These are phyloP conservation scores for Knoxdaviesia capensis DNA, from an alignment of 2,329 filamentous ascomycete species.

Conservation along the genomic window DNA sequence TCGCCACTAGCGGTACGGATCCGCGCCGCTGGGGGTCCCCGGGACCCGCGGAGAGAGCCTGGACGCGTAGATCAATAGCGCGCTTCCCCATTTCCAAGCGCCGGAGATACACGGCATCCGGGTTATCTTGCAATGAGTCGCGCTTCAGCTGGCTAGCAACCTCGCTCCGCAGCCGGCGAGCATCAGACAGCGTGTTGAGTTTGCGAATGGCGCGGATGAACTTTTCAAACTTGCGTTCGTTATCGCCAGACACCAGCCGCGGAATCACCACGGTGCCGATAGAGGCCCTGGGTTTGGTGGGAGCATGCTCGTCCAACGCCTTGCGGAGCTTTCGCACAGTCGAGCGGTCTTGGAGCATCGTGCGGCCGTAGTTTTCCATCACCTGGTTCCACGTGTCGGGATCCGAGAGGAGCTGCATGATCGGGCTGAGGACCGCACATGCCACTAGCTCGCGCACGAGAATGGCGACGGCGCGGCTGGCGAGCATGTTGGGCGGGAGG, in stretches of 20 bases:
- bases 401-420: conserved; percentile 64
- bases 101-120: conserved; percentile 72
- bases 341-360: conserved; percentile 83
- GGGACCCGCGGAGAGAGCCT: conserved; percentile 48
- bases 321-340: conserved; percentile 83
- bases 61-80: conserved; percentile 74
- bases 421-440: conserved; percentile 71
- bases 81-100: conserved; percentile 82
- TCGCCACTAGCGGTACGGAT: conserved; percentile 6
- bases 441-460: conserved; percentile 79
- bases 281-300: conserved; percentile 33
- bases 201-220: conserved; percentile 81
- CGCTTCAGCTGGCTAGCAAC: conserved; percentile 80
- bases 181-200: conserved; percentile 80
- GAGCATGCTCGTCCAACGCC: conserved; percentile 83
- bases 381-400: conserved; percentile 96
- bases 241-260: conserved; percentile 60
- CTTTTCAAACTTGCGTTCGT: conserved; percentile 81
- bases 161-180: conserved; percentile 77
- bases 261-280: conserved; percentile 39
- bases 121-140: conserved; percentile 56
- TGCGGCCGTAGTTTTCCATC: conserved; percentile 73
- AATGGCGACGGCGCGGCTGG: conserved; percentile 61
- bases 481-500: conserved; percentile 52
- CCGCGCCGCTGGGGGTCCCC: conserved; percentile 21